Base-by-base conservation (phyloP, 2,329 filamentous ascomycete species). In the Pyrenophora tritici-repentis region DNA sequence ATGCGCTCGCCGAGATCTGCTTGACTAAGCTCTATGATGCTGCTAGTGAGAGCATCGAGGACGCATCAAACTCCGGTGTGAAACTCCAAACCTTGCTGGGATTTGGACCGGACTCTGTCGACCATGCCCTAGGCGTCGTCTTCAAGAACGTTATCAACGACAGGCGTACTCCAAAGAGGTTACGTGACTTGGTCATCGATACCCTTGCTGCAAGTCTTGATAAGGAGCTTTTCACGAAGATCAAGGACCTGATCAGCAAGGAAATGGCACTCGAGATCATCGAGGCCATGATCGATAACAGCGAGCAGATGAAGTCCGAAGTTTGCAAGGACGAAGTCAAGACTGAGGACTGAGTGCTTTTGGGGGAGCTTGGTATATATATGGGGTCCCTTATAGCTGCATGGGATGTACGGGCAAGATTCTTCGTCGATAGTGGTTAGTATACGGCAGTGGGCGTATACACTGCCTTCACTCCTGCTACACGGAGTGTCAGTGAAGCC, bases 121-220 rank as follows among this genome's bases (percentile, higher is more conserved):
- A 59, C 6, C 35, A 59, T 7, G 36, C 56, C 1, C 46, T 66
- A 0, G 17, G 32, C 1, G 50, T 55, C 2, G 47, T 68, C 1
- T 66, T 71, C 53, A 22, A 44, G 0, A 57, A 58, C 17, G 62
- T 65, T 0, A 47, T 67, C n/a, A 42, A 47, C 2, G 42, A 61
- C 6, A n/a, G 55, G 0, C 42, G 44, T 1, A 34, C 61, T 0
- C 63, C 63, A 0, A n/a, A 32, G 2, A 29, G 46, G 12, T 58
- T 70, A 3, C 43, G 51, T 3, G 4, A 51, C 0, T 50, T 68
- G 0, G 51, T 67, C 13, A 42, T 63, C 3, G 18, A 59, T 3
- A 45, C 56, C 1, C 35, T 70, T 1, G 62, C 58, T 0, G 46
- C 54, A 3, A 20, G 37, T 4, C 48, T 62, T 12, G 58, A 65